phyloP scores from a whole-genome alignment of 208 protist genomes.

The Jaenimonas drosophilae region DNA sequence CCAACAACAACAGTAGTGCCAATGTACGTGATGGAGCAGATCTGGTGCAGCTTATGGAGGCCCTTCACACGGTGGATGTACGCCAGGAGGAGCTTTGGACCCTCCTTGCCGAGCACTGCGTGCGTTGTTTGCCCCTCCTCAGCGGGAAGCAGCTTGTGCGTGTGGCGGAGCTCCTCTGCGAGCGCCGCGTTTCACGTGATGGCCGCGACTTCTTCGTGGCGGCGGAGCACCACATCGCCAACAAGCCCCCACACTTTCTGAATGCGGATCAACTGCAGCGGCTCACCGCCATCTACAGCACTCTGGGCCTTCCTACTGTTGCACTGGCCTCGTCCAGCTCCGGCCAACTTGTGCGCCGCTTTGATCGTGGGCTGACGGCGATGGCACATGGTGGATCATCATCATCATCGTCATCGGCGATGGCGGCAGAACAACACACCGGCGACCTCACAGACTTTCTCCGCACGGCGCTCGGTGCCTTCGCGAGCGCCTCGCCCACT shows the following conservation, averaged over 20 bases:
- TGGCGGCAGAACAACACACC: too few relatives aligned
- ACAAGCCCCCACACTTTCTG: constrained; percentile 25
- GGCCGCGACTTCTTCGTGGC: constrained; percentile 76
- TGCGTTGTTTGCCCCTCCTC: constrained; percentile 46
- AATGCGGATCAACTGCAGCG: constrained; percentile 37
- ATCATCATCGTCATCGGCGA: too few relatives aligned
- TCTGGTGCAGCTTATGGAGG: constrained; percentile 35
- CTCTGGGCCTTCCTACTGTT: constrained; percentile 45
- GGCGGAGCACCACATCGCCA: constrained; percentile 44
- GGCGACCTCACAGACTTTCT: too few relatives aligned
- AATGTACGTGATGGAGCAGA: constrained; percentile 5
- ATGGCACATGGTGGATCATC: constrained; percentile 8
- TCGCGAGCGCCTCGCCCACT: constrained; percentile 23
- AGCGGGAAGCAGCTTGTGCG: constrained; percentile 48
- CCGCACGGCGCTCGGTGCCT: constrained; percentile 14
- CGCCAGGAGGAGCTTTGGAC: constrained; percentile 63
- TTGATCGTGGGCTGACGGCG: constrained; percentile 27
- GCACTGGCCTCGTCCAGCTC: constrained; percentile 34
- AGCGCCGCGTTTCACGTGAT: constrained; percentile 28
- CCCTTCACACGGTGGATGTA: constrained; percentile 28
- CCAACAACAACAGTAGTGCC: not conserved
- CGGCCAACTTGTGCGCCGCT: constrained; percentile 16
- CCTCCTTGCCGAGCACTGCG: constrained; percentile 62
- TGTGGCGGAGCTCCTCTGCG: constrained; percentile 43
- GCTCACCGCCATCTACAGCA: constrained; percentile 55